Base-by-base conservation (phyloP, 164 flowering plant species). In the Platanus orientalis region DNA sequence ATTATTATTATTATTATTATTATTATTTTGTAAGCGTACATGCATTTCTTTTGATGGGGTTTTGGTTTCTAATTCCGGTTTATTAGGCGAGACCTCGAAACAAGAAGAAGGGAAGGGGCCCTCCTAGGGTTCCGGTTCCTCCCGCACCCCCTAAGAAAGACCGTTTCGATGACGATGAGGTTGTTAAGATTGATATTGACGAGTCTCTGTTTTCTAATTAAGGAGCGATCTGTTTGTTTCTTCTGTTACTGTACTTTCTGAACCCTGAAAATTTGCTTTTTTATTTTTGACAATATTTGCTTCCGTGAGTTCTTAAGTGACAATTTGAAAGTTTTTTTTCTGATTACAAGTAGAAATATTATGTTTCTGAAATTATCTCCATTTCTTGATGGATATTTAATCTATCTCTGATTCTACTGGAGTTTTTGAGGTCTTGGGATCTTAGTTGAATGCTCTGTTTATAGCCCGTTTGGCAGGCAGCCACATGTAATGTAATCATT, bases 31-130 rank as follows among this genome's bases (percentile, higher is more conserved):
- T 45, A 5, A 16, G 19, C n/a, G 4, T 16, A 16, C n/a, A 5
- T 16, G 49, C 6, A 0, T 19, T 45, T 55, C 51, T 50, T 56
- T 42, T 66, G 59, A 52, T 47, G 19, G 24, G 27, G 9, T n/a
- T 34, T 58, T 26, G 36, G 20, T 25, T 39, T 19, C 62, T 7
- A 5, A 40, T 51, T 57, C 34, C 29, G 7, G 10, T 47, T n/a
- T 28, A 49, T 54, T 53, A 90, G 95, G 88, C 97, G 66, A 84
- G 97, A 75, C 95, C 97, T 11, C 52, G 80, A 66, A 62, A 83
- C 79, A 91, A 91, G 91, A 85, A 78, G 63, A 87, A 91, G 65
- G 95, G 97, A 50, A 82, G 97, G 77, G 97, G 97, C 7, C 95
- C 93, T 23, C 91, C 91, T 16, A 73, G 86, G 72, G 75, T 80